A percentile compares a stretch with the other conserved stretches of the same genome.
These are phyloP conservation scores for Colletotrichum navitas DNA, from an alignment of 2,329 filamentous ascomycete genomes.

Conservation along the genomic window DNA sequence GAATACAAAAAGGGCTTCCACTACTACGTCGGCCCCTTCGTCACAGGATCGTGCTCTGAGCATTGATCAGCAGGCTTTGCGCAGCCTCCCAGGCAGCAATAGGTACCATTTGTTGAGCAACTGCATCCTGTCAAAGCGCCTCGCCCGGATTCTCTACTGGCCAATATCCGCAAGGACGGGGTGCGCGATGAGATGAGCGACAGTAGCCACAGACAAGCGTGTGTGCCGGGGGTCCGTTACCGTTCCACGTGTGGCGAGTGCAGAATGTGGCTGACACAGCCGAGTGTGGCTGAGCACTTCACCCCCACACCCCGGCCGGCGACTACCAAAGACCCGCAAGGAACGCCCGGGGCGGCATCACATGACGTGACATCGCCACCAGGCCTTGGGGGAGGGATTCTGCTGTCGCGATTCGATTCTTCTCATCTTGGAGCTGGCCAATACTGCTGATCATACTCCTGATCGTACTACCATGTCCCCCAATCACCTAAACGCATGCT, in stretches of 20 bases:
- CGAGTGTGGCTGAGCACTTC: conserved; percentile 18
- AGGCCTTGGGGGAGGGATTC: neutral
- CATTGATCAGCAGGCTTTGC: too few relatives aligned
- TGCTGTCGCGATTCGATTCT: neutral
- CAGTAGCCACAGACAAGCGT: neutral
- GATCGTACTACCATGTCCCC: neutral
- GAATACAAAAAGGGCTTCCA: neutral
- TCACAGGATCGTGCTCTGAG: too few relatives aligned
- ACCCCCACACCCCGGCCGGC: conserved; percentile 6
- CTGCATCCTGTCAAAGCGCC: neutral
- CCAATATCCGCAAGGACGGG: neutral
- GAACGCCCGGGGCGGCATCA: neutral
- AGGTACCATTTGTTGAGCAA: neutral
- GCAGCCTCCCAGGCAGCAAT: too few relatives aligned
- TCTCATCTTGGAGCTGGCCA: neutral
- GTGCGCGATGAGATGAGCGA: neutral
- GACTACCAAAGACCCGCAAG: neutral
- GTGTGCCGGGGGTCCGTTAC: neutral
- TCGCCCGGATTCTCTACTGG: neutral
- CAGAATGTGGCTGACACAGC: conserved; percentile 8
- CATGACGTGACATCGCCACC: conserved; percentile 22
- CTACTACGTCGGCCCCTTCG: neutral
- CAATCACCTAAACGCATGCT: neutral
- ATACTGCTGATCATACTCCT: neutral
- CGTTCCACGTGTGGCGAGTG: conserved; percentile 29